Evolutionary conservation across 139 green algal genomes (phyloP).

Genomic region (Chlorella sp.): DNA sequence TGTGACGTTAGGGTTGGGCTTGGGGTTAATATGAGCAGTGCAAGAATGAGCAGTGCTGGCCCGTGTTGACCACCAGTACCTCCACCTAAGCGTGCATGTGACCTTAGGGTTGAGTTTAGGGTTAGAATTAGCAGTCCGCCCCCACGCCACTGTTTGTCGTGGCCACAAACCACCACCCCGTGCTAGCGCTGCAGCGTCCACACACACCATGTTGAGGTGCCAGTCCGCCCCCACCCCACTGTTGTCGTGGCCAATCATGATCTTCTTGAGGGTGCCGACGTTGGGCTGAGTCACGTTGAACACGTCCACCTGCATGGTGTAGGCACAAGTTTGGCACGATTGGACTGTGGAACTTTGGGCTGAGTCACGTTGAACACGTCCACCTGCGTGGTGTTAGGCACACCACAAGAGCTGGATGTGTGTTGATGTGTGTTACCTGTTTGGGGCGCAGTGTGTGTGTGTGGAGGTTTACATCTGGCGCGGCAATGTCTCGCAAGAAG

Average conservation of each 20-base stretch:
- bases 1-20: not conserved
- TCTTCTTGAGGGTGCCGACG: conserved; percentile 33
- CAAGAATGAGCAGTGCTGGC: conserved; percentile 19
- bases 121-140: not conserved
- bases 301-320: conserved; percentile 27
- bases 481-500: no score
- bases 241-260: conserved; percentile 59
- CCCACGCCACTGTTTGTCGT: no score
- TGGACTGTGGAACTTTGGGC: no score
- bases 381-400: no score
- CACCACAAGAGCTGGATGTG: no score
- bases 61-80: conserved; percentile 34
- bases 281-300: conserved; percentile 42
- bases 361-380: not conserved
- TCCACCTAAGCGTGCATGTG: conserved; percentile 20
- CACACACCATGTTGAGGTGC: conserved; percentile 54
- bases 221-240: conserved; percentile 42
- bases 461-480: no score
- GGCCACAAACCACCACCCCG: no score
- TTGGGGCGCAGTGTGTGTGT: no score
- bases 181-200: no score
- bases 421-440: no score
- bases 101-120: not conserved
- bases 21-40: not conserved
- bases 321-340: no score